Conservation (phyloP, 2,329 filamentous ascomycete genomes). For the Cladobotryum protrusum region DNA sequence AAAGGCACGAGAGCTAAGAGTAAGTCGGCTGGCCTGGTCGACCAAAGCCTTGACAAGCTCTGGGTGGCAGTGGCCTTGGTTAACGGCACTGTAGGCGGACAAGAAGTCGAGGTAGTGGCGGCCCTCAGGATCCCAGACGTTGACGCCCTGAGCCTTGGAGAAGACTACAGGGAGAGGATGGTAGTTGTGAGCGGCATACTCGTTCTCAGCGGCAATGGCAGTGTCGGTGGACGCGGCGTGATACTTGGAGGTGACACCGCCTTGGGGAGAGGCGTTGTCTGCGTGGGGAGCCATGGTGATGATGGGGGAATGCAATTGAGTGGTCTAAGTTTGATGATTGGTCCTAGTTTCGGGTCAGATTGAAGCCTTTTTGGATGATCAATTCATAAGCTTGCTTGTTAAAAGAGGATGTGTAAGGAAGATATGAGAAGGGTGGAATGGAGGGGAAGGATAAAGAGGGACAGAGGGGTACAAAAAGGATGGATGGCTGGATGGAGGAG, state of each 20-base stretch:
- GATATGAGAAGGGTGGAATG: conserved; percentile 1
- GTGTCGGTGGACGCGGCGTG: conserved; percentile 73
- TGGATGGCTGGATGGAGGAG: not conserved
- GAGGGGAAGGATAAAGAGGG: conserved; percentile 7
- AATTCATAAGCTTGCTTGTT: not conserved
- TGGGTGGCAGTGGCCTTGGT: conserved; percentile 96
- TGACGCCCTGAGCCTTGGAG: conserved; percentile 72
- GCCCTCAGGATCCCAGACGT: conserved; percentile 96
- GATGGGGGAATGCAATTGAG: not conserved
- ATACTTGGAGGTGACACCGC: conserved; percentile 38
- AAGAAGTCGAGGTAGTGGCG: conserved; percentile 96
- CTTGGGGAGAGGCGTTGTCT: conserved; percentile 30
- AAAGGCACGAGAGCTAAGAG: conserved; percentile 89
- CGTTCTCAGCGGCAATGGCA: conserved; percentile 74
- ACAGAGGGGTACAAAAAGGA: not conserved
- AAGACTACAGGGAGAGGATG: conserved; percentile 95
- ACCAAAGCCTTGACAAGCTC: conserved; percentile 86
- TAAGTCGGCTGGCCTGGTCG: conserved; percentile 83
- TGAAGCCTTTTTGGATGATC: no score
- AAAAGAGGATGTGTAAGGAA: not conserved
- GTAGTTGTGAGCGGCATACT: conserved; percentile 96
- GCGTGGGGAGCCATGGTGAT: conserved; percentile 55
- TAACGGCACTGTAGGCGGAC: conserved; percentile 95
- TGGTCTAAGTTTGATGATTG: no score
- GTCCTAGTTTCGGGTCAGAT: no score